Percentiles rank a stretch among this genome's conserved stretches.
These are phyloP conservation scores for Penicillium desertorum DNA, from an alignment of 495 filamentous ascomycete species.

Conservation along the genomic window DNA sequence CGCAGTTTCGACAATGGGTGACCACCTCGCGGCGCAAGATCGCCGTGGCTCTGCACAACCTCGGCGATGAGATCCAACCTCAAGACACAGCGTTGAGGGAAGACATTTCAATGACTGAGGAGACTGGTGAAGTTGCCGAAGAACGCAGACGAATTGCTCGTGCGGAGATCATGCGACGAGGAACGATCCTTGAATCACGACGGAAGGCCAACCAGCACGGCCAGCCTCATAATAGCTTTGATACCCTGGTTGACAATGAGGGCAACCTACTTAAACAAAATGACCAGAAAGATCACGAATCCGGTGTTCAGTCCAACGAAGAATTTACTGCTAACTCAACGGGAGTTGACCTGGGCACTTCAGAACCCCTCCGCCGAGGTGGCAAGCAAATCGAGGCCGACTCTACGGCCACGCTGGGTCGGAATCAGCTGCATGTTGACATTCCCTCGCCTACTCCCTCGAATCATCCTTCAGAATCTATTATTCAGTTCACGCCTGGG, in stretches of 20 bases:
- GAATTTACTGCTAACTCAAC: slow-evolving; percentile 41
- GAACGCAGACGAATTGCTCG: slow-evolving; percentile 67
- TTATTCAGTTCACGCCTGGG: slow-evolving; percentile 49
- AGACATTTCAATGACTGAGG: slow-evolving; percentile 56
- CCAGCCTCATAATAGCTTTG: slow-evolving; percentile 46
- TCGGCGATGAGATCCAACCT: slow-evolving; percentile 75
- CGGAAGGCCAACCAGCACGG: slow-evolving; percentile 25
- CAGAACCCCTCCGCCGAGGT: slow-evolving; percentile 62
- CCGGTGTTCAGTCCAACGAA: slow-evolving; percentile 3
- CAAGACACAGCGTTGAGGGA: slow-evolving; percentile 29
- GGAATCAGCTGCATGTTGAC: slow-evolving; percentile 27
- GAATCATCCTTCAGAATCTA: slow-evolving; percentile 39
- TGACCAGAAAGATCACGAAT: slow-evolving; percentile 9
- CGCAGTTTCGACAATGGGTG: slow-evolving; percentile 74
- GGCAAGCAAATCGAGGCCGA: slow-evolving; percentile 45
- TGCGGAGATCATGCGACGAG: slow-evolving; percentile 71
- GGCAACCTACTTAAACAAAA: slow-evolving; percentile 41
- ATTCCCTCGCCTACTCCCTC: slow-evolving; percentile 40
- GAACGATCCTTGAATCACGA: slow-evolving; percentile 42
- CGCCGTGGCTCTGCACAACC: slow-evolving; percentile 70
- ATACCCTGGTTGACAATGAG: slow-evolving; percentile 54
- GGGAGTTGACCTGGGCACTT: slow-evolving; percentile 43
- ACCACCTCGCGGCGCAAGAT: slow-evolving; percentile 75
- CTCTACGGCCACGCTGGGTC: slow-evolving; percentile 8
- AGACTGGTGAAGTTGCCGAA: slow-evolving; percentile 62